Percentiles rank a stretch among this genome's conserved stretches.
phyloP scores from a whole-genome alignment of 441 rosid genomes.

The Pelargonium australe region DNA sequence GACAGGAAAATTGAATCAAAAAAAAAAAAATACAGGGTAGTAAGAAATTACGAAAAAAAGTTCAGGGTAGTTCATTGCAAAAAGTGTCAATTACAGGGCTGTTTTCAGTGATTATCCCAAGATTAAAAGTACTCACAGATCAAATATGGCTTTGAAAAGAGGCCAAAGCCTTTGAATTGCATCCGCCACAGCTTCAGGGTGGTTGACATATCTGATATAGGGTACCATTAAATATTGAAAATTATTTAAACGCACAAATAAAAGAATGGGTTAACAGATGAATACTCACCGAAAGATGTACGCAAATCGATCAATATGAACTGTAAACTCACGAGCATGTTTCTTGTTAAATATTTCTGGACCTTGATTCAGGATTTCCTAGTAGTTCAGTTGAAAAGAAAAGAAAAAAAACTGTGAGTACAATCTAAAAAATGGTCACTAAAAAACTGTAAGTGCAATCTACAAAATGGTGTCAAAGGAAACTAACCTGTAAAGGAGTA shows the following conservation, averaged over 20 bases:
- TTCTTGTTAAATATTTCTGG: slow-evolving; percentile 77
- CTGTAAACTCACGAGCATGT: slow-evolving; percentile 86
- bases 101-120: too few relatives aligned
- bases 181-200: slow-evolving; percentile 96
- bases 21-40: too few relatives aligned
- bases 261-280: slow-evolving; percentile 6
- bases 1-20: too few relatives aligned
- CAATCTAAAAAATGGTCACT: slow-evolving; percentile 20
- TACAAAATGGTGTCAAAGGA: slow-evolving; percentile 11
- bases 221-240: slow-evolving; percentile 25
- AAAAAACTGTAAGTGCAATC: slow-evolving; percentile 6
- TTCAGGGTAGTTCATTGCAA: too few relatives aligned
- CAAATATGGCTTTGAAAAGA: slow-evolving; percentile 78
- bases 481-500: slow-evolving; percentile 73
- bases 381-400: slow-evolving; percentile 22
- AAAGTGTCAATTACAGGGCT: too few relatives aligned
- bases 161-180: slow-evolving; percentile 94
- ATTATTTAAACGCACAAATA: slow-evolving; percentile 15
- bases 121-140: slow-evolving; percentile 49
- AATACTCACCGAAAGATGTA: slow-evolving; percentile 80
- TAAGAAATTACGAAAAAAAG: too few relatives aligned
- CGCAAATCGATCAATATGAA: slow-evolving; percentile 94
- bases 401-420: slow-evolving; percentile 19
- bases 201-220: slow-evolving; percentile 76
- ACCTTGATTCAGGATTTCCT: slow-evolving; percentile 74